Evolutionary conservation across 2,329 filamentous ascomycete species (phyloP), one percentile per base, ranked within the genome.

Genomic region (Acephala macrosclerotiorum): DNA sequence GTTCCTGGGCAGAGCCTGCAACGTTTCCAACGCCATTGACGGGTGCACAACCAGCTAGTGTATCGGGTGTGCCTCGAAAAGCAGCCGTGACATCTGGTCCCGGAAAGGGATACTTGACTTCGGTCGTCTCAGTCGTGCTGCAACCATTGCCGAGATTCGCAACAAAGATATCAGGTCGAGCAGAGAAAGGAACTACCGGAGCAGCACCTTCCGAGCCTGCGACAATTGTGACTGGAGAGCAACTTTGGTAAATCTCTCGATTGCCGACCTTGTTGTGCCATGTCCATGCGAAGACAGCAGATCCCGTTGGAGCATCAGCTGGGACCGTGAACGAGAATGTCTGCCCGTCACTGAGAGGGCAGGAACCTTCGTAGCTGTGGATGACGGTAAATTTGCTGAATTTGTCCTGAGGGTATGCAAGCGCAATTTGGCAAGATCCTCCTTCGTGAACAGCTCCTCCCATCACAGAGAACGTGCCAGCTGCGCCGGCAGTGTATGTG

Each of bases 261-360:
- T 57, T 57, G 12, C 55, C 55, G 20, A 57, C n/a, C 25, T 53
- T 53, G 49, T 53, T 53, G 49, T 16, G 26, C 49, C 49, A 53
- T 16, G 55, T 36, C 55, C 55, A 57, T 2, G 33, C 55, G 22
- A 57, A 57, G 8, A 38, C 55, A 57, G 55, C 55, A 22, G 33
- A 14, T 14, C 55, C 55, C 3, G 55, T 57, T 12, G 55, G 55
- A 2, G 55, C 55, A 22, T 57, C 55, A n/a, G 33, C 55, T 36
- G 55, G 55, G 14, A 57, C 25, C 5, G 55, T 57, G 29, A 57
- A 36, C 12, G 22, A 16, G 25, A 53, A 53, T 16, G 3, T 22
- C 25, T 40, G 16, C 6, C 20, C 55, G 22, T 26, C 55, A 29
- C 29, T 40, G 9, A 53, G 18, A 33, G 49, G 49, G n/a, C 49